Percentiles rank a stretch among this genome's conserved stretches.
phyloP scores from a whole-genome alignment of 2,329 filamentous ascomycete genomes.

The Aspergillus sojae region DNA sequence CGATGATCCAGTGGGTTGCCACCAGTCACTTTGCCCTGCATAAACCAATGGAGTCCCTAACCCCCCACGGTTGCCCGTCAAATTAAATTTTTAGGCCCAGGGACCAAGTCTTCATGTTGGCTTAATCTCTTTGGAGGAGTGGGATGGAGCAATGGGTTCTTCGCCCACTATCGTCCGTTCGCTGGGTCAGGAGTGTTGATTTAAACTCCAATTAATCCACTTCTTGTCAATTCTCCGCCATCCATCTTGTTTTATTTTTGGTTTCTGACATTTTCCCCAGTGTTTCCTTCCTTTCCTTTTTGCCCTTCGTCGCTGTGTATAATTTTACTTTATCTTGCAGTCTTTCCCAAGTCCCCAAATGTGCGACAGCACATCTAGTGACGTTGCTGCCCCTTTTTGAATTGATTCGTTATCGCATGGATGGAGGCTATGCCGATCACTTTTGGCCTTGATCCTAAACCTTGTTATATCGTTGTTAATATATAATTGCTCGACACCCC shows the following conservation, averaged over 20 bases:
- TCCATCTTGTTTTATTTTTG: neutral
- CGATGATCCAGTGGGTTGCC: neutral
- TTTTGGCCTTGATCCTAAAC: neutral
- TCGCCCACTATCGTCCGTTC: neutral
- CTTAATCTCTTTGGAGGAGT: neutral
- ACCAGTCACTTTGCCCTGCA: neutral
- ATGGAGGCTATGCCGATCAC: neutral
- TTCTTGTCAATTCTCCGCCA: neutral
- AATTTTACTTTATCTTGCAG: neutral
- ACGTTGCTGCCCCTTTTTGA: neutral
- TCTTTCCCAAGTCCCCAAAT: neutral
- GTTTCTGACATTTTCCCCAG: neutral
- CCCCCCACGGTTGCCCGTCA: neutral
- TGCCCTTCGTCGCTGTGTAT: neutral
- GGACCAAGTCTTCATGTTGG: neutral
- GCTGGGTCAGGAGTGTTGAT: neutral
- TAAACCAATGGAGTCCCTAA: neutral
- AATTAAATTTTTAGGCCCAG: neutral
- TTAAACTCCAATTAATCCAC: neutral
- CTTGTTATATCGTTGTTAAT: neutral
- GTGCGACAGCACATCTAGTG: neutral
- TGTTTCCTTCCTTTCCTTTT: neutral
- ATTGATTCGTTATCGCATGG: neutral
- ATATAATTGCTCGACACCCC: neutral
- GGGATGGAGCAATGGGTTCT: neutral